Percentiles rank a stretch among this genome's conserved stretches.
Evolutionary conservation across 306 rosid species (phyloP).

Genomic region (Lathyrus aphaca): DNA sequence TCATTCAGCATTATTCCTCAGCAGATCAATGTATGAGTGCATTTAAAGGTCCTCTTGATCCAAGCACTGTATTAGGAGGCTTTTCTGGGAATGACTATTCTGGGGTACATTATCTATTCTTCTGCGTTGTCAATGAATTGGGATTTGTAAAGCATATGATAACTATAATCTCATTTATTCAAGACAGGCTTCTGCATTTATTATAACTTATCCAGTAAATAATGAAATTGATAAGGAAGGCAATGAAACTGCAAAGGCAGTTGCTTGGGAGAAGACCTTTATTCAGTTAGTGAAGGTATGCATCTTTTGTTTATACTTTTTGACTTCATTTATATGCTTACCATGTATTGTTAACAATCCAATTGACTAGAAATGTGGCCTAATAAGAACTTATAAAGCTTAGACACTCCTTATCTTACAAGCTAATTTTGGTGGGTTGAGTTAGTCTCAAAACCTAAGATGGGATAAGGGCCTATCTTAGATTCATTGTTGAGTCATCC

Average conservation of each 20-base stretch:
- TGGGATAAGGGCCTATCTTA: constrained; percentile 4
- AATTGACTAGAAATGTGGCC: neutral
- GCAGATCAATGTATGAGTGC: constrained; percentile 94
- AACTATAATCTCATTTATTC: constrained; percentile 46
- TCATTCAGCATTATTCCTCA: constrained; percentile 85
- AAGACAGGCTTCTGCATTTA: constrained; percentile 88
- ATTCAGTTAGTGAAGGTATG: constrained; percentile 90
- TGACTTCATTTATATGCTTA: constrained; percentile 23
- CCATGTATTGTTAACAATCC: neutral
- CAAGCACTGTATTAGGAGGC: constrained; percentile 97
- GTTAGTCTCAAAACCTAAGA: constrained; percentile 1
- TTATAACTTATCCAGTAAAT: constrained; percentile 87
- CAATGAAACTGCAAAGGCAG: constrained; percentile 72
- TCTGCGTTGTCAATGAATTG: constrained; percentile 31
- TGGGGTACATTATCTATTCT: constrained; percentile 59
- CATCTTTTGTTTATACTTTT: constrained; percentile 26
- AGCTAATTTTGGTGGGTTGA: neutral
- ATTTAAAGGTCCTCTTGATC: constrained; percentile 93
- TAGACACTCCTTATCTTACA: neutral
- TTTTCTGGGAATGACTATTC: constrained; percentile 81
- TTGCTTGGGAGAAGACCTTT: constrained; percentile 95
- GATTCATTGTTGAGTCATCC: neutral
- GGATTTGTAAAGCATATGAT: constrained; percentile 37
- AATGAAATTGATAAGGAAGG: constrained; percentile 74
- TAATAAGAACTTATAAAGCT: neutral